phyloP scores from a whole-genome alignment of 352 stramenopile species.

The Pythium sukuiense region DNA sequence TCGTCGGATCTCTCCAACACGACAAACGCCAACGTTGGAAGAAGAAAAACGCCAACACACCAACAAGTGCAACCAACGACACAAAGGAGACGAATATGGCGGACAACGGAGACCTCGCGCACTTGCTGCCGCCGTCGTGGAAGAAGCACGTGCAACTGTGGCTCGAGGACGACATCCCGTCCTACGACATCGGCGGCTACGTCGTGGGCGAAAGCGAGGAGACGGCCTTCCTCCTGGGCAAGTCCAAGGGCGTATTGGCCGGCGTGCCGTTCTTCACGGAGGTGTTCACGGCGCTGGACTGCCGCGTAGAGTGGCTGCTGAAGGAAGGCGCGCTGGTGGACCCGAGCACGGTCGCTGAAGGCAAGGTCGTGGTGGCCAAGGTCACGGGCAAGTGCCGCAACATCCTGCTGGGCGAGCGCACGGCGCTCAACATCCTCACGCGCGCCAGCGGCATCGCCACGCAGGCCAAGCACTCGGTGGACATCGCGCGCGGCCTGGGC shows the following conservation, averaged over 20 bases:
- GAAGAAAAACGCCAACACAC: not conserved
- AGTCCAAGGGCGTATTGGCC: constrained; percentile 93
- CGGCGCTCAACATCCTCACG: constrained; percentile 96
- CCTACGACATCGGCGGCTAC: constrained; percentile 97
- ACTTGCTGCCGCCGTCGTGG: constrained; percentile 76
- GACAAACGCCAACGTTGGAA: constrained; percentile 7
- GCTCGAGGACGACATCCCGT: constrained; percentile 96
- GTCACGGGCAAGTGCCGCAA: constrained; percentile 94
- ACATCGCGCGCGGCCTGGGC: constrained; percentile 59
- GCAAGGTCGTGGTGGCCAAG: constrained; percentile 92
- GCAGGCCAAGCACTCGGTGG: constrained; percentile 61
- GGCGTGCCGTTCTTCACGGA: constrained; percentile 96
- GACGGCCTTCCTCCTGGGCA: constrained; percentile 88
- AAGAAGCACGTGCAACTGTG: constrained; percentile 91
- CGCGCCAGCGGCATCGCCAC: constrained; percentile 96
- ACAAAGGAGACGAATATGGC: not conserved
- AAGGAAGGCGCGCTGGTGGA: constrained; percentile 66
- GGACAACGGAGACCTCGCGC: constrained; percentile 47
- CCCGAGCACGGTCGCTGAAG: constrained; percentile 35
- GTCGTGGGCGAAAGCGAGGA: constrained; percentile 94
- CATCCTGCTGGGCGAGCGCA: constrained; percentile 96
- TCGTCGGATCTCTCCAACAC: not conserved
- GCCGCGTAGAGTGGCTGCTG: constrained; percentile 91
- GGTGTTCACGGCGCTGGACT: constrained; percentile 92
- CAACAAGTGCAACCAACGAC: constrained; percentile 2